Percentiles rank a stretch among this genome's conserved stretches.
Evolutionary conservation across 352 stramenopile species (phyloP).

Genomic region (Phytophthora colocasiae): DNA sequence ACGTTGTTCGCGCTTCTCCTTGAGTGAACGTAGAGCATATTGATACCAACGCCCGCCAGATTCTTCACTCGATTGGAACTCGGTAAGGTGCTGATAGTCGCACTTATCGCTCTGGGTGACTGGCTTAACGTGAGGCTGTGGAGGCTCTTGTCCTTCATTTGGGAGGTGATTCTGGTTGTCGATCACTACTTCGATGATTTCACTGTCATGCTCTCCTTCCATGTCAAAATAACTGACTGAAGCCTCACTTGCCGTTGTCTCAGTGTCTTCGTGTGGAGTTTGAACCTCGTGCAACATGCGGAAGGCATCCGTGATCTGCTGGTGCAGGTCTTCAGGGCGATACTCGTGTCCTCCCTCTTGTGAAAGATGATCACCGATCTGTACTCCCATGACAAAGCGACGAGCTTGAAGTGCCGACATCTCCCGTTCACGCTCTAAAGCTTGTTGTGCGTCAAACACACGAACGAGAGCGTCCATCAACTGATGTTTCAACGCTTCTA

Average conservation of each 20-base stretch:
- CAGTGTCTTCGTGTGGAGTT: background rate
- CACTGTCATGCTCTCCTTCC: background rate
- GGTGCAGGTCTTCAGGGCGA: conserved; percentile 1
- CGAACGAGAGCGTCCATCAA: conserved; percentile 30
- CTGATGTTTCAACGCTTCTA: conserved; percentile 27
- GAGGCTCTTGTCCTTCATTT: conserved; percentile 4
- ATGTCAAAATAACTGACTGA: background rate
- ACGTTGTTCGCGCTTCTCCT: conserved; percentile 44
- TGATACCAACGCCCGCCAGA: conserved; percentile 40
- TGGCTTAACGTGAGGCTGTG: background rate
- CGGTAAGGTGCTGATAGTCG: conserved; percentile 50
- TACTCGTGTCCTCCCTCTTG: background rate
- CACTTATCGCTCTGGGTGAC: conserved; percentile 6
- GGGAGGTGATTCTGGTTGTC: conserved; percentile 1
- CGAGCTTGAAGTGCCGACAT: conserved; percentile 19
- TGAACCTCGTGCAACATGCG: conserved; percentile 3
- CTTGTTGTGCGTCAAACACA: conserved; percentile 29
- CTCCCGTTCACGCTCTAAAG: conserved; percentile 28
- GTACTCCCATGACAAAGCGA: conserved; percentile 12
- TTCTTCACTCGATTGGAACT: conserved; percentile 31
- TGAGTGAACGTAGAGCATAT: conserved; percentile 46
- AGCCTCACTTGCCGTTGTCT: conserved; percentile 6
- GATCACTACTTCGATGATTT: background rate
- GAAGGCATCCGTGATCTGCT: conserved; percentile 22
- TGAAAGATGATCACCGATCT: conserved; percentile 16